phyloP scores from a whole-genome alignment of 352 stramenopile species.

The Blastocystis sp. region DNA sequence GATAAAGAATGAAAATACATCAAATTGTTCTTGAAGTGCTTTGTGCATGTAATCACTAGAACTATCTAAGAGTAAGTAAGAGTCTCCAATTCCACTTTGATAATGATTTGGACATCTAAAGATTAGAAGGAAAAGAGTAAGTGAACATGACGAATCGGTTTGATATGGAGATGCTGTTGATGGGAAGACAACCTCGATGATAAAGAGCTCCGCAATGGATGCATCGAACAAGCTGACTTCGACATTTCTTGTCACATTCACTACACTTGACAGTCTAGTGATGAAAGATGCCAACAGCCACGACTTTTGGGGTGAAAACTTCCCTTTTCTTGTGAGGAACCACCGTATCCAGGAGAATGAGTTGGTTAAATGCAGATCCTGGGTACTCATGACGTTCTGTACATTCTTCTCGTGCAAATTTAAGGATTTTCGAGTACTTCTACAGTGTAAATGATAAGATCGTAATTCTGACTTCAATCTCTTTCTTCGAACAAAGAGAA shows the following conservation, averaged over 20 bases:
- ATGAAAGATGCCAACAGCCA: background rate
- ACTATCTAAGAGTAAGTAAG: constrained; percentile 24
- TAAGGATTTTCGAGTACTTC: constrained; percentile 45
- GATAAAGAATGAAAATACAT: background rate
- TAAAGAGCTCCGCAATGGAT: constrained; percentile 43
- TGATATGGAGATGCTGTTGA: constrained; percentile 42
- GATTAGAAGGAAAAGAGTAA: background rate
- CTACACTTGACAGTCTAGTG: constrained; percentile 23
- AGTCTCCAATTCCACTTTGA: background rate
- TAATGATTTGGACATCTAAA: constrained; percentile 54
- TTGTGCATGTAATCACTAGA: constrained; percentile 21
- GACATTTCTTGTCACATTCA: constrained; percentile 34
- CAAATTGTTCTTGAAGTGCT: constrained; percentile 27
- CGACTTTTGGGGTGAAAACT: background rate
- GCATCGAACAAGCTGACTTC: constrained; percentile 46
- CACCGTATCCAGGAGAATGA: constrained; percentile 31
- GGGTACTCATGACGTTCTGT: constrained; percentile 1
- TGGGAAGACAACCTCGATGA: constrained; percentile 27
- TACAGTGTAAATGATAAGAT: background rate
- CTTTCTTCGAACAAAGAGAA: constrained; percentile 42
- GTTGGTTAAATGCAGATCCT: constrained; percentile 41
- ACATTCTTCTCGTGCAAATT: constrained; percentile 2
- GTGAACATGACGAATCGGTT: constrained; percentile 38
- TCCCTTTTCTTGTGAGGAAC: constrained; percentile 61
- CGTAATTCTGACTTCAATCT: background rate